phyloP scores from a whole-genome alignment of 2,329 filamentous ascomycete genomes.

The Ascochyta rabiei region DNA sequence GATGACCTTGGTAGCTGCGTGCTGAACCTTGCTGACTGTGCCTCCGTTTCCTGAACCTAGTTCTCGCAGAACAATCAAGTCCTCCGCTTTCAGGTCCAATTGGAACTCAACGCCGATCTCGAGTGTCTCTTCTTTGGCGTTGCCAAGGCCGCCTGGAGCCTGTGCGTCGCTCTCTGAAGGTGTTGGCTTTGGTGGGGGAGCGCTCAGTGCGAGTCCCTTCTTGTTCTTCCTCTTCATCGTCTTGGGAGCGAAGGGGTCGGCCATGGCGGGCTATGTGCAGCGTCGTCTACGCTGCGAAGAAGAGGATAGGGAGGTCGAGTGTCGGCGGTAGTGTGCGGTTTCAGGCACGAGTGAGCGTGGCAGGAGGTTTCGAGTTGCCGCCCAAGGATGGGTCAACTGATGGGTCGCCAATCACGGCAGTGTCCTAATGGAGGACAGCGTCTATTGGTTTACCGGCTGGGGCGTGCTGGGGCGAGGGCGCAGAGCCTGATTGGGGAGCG shows the following conservation, averaged over 20 bases:
- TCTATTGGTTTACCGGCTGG: slow-evolving; percentile 47
- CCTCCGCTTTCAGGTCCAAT: slow-evolving; percentile 87
- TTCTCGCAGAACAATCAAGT: slow-evolving; percentile 91
- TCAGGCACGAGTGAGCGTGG: slow-evolving; percentile 11
- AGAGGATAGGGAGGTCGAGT: neutral
- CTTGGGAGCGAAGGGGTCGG: slow-evolving; percentile 66
- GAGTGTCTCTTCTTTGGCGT: slow-evolving; percentile 73
- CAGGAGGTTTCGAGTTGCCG: slow-evolving; percentile 41
- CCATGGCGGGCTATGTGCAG: slow-evolving; percentile 51
- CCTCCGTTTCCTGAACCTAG: slow-evolving; percentile 95
- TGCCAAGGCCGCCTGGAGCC: slow-evolving; percentile 63
- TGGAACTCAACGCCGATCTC: slow-evolving; percentile 99
- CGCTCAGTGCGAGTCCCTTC: slow-evolving; percentile 89
- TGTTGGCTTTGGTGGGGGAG: slow-evolving; percentile 72
- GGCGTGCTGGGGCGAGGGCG: slow-evolving; percentile 27
- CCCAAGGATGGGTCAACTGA: slow-evolving; percentile 41
- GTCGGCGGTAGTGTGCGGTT: slow-evolving; percentile 1
- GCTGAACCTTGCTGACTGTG: slow-evolving; percentile 96
- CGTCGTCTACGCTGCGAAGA: slow-evolving; percentile 3
- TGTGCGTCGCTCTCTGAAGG: slow-evolving; percentile 75
- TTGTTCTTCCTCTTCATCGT: slow-evolving; percentile 99
- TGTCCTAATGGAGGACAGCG: slow-evolving; percentile 44
- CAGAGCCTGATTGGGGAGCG: slow-evolving; percentile 31
- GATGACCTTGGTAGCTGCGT: slow-evolving; percentile 89
- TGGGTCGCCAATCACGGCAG: slow-evolving; percentile 47